A percentile compares a stretch with the other conserved stretches of the same genome.
Evolutionary conservation across 2,329 filamentous ascomycete species (phyloP).

Genomic region (Trichoderma cornu-damae): DNA sequence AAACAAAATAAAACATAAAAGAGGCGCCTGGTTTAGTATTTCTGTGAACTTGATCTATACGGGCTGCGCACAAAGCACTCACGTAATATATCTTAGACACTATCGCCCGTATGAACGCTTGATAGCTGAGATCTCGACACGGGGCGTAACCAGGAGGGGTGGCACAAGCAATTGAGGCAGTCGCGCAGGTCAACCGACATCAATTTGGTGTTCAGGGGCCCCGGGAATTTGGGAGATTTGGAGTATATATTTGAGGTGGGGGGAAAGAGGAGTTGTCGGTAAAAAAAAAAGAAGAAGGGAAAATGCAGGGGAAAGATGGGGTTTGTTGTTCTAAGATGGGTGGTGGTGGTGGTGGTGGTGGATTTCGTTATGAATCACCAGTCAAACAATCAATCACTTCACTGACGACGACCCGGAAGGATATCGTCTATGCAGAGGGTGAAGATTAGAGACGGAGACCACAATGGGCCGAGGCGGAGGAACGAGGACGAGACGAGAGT

Average conservation of each 20-base stretch:
- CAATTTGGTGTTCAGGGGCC: conserved; percentile 41
- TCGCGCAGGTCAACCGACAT: conserved; percentile 56
- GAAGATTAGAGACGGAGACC: conserved; percentile 18
- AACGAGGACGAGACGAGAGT: not conserved
- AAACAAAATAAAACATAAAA: no score
- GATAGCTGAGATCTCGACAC: conserved; percentile 52
- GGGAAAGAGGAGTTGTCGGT: no score
- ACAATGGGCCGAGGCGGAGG: conserved; percentile 4
- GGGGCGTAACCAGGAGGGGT: conserved; percentile 54
- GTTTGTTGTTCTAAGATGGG: not conserved
- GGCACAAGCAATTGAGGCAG: conserved; percentile 52
- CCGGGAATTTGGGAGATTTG: not conserved
- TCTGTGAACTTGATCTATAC: conserved; percentile 2
- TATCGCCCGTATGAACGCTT: conserved; percentile 52
- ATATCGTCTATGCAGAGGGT: conserved; percentile 19
- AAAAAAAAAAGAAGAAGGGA: not conserved
- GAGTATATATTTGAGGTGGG: not conserved
- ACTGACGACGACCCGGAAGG: conserved; percentile 17
- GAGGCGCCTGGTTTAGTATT: conserved; percentile 2
- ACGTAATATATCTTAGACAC: conserved; percentile 51
- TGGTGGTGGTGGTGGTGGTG: not conserved
- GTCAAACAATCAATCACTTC: conserved; percentile 20
- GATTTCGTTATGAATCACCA: conserved; percentile 15
- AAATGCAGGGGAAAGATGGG: not conserved
- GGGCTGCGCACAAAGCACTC: conserved; percentile 23